Percentiles rank a stretch among this genome's conserved stretches.
Evolutionary conservation across 2,329 filamentous ascomycete species (phyloP).

Genomic region (Coniella lustricola): DNA sequence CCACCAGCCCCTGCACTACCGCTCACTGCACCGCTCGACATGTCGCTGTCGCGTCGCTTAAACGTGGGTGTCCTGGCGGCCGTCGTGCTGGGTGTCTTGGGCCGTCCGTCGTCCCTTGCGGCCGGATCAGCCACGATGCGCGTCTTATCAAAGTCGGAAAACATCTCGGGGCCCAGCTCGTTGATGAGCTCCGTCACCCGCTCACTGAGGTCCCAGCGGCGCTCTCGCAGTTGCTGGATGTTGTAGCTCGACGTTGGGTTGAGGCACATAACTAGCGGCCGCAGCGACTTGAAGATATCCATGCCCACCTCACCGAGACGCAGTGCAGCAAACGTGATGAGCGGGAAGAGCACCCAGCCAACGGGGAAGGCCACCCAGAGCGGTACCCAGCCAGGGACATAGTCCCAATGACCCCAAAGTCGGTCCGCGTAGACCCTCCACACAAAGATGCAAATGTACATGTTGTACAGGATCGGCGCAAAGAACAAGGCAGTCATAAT

Average conservation of each 20-base stretch:
- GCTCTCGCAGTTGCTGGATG: slow-evolving; percentile 67
- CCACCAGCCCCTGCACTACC: slow-evolving; percentile 22
- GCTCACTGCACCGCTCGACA: too few species aligned
- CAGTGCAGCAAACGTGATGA: slow-evolving; percentile 85
- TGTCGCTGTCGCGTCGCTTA: slow-evolving; percentile 41
- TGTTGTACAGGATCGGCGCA: slow-evolving; percentile 73
- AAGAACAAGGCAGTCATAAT: slow-evolving; percentile 80
- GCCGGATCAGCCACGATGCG: slow-evolving; percentile 59
- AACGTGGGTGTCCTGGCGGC: slow-evolving; percentile 7
- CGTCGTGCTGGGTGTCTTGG: slow-evolving; percentile 21
- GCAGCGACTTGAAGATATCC: slow-evolving; percentile 93
- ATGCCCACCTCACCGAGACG: slow-evolving; percentile 97
- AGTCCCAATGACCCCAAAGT: slow-evolving; percentile 77
- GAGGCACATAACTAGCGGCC: slow-evolving; percentile 78
- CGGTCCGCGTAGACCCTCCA: slow-evolving; percentile 76
- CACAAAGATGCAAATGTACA: slow-evolving; percentile 69
- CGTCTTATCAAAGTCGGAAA: slow-evolving; percentile 83
- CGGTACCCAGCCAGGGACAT: slow-evolving; percentile 71
- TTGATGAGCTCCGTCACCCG: slow-evolving; percentile 92
- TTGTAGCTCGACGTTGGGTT: slow-evolving; percentile 79
- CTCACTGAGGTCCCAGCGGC: slow-evolving; percentile 65
- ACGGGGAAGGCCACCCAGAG: slow-evolving; percentile 69
- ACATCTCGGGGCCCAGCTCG: slow-evolving; percentile 89
- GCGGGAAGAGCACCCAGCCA: slow-evolving; percentile 74
- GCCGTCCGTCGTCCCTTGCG: slow-evolving; percentile 30